These are phyloP conservation scores for Torulaspora microellipsoides DNA, from an alignment of 805 yeast genomes.

Conservation along the genomic window DNA sequence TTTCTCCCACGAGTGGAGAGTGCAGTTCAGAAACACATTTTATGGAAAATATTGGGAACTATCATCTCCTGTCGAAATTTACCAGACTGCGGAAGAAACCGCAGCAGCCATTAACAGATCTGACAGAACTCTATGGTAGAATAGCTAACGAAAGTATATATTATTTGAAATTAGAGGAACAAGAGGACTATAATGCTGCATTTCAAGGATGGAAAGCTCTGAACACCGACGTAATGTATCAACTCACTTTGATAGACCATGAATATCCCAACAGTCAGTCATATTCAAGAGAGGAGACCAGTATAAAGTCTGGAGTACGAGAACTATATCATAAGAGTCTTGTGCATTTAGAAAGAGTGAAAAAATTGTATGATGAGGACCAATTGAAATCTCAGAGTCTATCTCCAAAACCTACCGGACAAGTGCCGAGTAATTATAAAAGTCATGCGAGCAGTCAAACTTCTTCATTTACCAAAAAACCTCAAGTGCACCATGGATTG, in stretches of 20 bases:
- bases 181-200: conserved; percentile 48
- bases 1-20: background rate
- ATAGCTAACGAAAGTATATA: conserved; percentile 55
- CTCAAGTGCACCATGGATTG: conserved; percentile 8
- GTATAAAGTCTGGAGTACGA: conserved; percentile 39
- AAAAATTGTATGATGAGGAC: conserved; percentile 17
- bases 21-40: background rate
- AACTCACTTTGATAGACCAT: conserved; percentile 50
- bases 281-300: conserved; percentile 44
- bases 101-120: conserved; percentile 53
- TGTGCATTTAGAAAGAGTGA: conserved; percentile 39
- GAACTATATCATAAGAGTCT: conserved; percentile 36
- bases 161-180: conserved; percentile 56
- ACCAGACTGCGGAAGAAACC: conserved; percentile 49
- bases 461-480: conserved; percentile 24
- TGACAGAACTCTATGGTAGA: conserved; percentile 57
- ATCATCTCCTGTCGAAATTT: conserved; percentile 17
- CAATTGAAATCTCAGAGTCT: conserved; percentile 3
- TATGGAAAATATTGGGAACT: conserved; percentile 13
- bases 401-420: background rate
- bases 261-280: conserved; percentile 29
- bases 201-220: conserved; percentile 69
- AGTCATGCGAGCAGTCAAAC: conserved; percentile 7
- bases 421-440: conserved; percentile 2
- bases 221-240: conserved; percentile 56